Evolutionary conservation across 495 filamentous ascomycete species (phyloP), one percentile per base, ranked within the genome.

Genomic region (Usnea hakonensis): DNA sequence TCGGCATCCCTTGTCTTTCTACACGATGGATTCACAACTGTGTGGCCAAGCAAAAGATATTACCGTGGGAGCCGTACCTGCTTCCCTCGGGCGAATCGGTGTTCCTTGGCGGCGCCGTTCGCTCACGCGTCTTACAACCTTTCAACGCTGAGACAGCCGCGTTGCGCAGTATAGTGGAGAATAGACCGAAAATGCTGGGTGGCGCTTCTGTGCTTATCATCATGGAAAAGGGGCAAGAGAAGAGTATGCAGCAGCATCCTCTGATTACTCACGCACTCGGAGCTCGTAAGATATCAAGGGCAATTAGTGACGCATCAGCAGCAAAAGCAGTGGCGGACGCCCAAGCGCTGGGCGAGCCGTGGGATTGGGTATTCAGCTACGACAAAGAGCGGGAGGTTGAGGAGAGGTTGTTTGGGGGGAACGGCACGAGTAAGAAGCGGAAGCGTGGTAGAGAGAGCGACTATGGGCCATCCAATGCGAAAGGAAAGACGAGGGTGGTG

Each of bases 301-400:
- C 87, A 0, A 72, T 79, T 5, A 89, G 84, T 63, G 62, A 89
- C 11, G 80, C 83, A 21, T 84, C 87, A 37, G 88, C 83, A 10
- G 83, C 79, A 60, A 76, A 75, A 33, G 74, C 79, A 54, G 62
- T 91, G 23, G 71, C 82, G 16, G 79, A 80, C 7, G 77, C 75
- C 2, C 79, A 85, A 43, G 58, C 63, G 17, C 72, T 73, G 0
- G 60, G 67, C 3, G 64, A 67, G 21, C 70, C 64, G n/a, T 96
- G 89, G 84, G 85, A 92, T 67, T 90, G 86, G 82, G 76, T 96
- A 0, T 94, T 90, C 74, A 85, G 91, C 13, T 88, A 95, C 66
- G 85, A 78, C 57, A 73, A 78, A 32, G 80, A 83, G 57, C 74
- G 76, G 58, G 73, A 75, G 35, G 77, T 78, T n/a, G 78, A 78